These are phyloP conservation scores for Escovopsis weberi DNA, from an alignment of 2,329 filamentous ascomycete species.

Conservation along the genomic window DNA sequence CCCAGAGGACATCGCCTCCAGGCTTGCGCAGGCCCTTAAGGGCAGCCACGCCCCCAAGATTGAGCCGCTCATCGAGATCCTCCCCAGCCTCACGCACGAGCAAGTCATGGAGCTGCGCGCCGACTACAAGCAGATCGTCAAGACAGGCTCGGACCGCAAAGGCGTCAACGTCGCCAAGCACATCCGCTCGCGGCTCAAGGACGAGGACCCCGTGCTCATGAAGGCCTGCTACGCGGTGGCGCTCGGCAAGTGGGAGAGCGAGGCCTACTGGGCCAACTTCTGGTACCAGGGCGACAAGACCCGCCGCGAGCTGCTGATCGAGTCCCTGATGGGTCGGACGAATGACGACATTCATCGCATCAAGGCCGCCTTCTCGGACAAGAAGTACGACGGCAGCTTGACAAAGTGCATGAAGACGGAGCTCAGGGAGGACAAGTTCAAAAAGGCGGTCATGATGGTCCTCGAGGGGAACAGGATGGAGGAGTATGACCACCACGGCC, in stretches of 20 bases:
- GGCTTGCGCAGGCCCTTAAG: constrained; percentile 61
- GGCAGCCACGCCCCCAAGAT: constrained; percentile 51
- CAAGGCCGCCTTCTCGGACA: constrained; percentile 79
- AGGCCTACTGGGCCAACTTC: constrained; percentile 96
- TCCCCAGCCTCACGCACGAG: constrained; percentile 72
- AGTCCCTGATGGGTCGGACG: constrained; percentile 76
- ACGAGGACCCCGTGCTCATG: constrained; percentile 61
- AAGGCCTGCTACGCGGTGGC: constrained; percentile 87
- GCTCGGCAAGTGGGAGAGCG: constrained; percentile 78
- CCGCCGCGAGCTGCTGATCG: constrained; percentile 78
- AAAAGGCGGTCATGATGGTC: constrained; percentile 69
- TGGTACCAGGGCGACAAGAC: constrained; percentile 87
- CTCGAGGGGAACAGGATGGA: constrained; percentile 76
- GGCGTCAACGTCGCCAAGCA: constrained; percentile 79
- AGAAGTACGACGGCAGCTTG: constrained; percentile 75
- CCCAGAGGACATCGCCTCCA: constrained; percentile 60
- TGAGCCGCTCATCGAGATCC: constrained; percentile 62
- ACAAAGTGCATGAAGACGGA: constrained; percentile 81
- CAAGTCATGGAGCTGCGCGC: constrained; percentile 74
- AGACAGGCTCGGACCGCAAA: constrained; percentile 55
- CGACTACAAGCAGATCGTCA: constrained; percentile 85
- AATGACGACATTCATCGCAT: constrained; percentile 81
- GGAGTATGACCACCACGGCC: constrained; percentile 54
- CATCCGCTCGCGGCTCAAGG: constrained; percentile 62
- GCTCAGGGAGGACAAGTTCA: constrained; percentile 92